Percentiles rank a stretch among this genome's conserved stretches.
These are phyloP conservation scores for Thalassiosira mediterranea DNA, from an alignment of 352 stramenopile genomes.

Conservation along the genomic window DNA sequence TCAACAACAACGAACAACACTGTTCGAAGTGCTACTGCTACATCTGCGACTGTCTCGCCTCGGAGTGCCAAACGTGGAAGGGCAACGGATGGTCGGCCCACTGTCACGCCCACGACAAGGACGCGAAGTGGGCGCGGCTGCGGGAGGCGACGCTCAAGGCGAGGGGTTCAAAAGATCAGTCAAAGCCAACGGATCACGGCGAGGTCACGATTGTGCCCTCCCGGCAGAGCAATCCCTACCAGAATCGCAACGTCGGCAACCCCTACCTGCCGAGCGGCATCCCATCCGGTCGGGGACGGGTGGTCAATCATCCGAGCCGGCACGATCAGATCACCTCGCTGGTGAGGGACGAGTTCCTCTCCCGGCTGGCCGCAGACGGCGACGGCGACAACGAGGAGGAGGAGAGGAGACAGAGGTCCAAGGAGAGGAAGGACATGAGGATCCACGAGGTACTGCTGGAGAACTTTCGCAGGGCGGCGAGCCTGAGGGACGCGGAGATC, in stretches of 20 bases:
- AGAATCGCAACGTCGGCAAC: neutral
- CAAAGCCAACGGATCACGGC: neutral
- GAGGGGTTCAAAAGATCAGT: neutral
- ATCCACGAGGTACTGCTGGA: slow-evolving; percentile 58
- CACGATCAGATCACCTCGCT: slow-evolving; percentile 8
- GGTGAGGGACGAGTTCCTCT: slow-evolving; percentile 29
- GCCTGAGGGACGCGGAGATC: slow-evolving; percentile 10
- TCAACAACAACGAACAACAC: slow-evolving; percentile 25
- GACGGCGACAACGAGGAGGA: slow-evolving; percentile 1
- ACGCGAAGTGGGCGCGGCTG: slow-evolving; percentile 5
- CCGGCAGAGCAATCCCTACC: slow-evolving; percentile 1
- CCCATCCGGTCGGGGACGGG: no score
- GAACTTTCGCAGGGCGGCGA: slow-evolving; percentile 49
- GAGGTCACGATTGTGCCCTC: neutral
- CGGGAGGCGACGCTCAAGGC: slow-evolving; percentile 13
- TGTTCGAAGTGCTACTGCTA: slow-evolving; percentile 78
- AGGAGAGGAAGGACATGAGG: slow-evolving; percentile 42
- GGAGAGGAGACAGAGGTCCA: slow-evolving; percentile 2
- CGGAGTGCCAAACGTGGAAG: slow-evolving; percentile 56
- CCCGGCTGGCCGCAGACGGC: neutral
- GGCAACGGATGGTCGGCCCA: slow-evolving; percentile 12
- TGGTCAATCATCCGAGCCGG: neutral
- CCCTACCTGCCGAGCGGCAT: neutral
- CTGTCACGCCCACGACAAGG: slow-evolving; percentile 35
- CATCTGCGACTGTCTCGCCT: slow-evolving; percentile 59